Evolutionary conservation across 768 basidiomycete species (phyloP), one percentile per base, ranked within the genome.

Genomic region (Rubroboletus pulcherrimus): DNA sequence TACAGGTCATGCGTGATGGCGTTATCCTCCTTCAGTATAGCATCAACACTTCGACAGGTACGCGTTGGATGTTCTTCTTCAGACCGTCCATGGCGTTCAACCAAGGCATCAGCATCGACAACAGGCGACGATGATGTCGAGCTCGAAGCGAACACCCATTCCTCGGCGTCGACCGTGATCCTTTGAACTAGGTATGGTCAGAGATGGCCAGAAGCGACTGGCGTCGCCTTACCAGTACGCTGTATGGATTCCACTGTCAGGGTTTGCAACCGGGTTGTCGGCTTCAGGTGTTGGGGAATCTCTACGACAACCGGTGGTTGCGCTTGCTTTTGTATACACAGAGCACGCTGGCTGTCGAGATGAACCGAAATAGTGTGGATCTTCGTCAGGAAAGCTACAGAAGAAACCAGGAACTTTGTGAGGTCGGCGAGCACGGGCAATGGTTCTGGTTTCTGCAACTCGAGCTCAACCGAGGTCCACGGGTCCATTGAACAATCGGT

Each of bases 371-470:
- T 43, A 4, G 39, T 42, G 6, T 29, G 3, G 8, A 62, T 49
- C 26, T 46, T 53, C 5, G 38, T 7, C 12, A 61, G 39, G 14
- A 61, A 50, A 24, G 60, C 42, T 4, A 61, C 29, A 1, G 60
- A 61, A 38, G 60, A 61, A 35, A 61, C 42, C 2, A 61, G 30
- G 38, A 61, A 61, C 24, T 24, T 62, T 9, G 60, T 14, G 14
- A 57, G 59, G 49, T 63, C 48, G 3, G 29, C 9, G 10, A 62
- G 45, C 4, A 39, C 9, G 1, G 61, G 61, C 0, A 58, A 34
- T 21, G 19, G 37, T 14, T 63, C 61, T n/a, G 40, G 43, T 1
- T 9, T n/a, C n/a, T 17, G 31, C 33, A 62, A 14, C 15, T 63
- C 38, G 11, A 62, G 56, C 17, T 62, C 56, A 0, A 62, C 40